These are phyloP conservation scores for Penicillium thymicola DNA, from an alignment of 2,329 filamentous ascomycete genomes.

Conservation along the genomic window DNA sequence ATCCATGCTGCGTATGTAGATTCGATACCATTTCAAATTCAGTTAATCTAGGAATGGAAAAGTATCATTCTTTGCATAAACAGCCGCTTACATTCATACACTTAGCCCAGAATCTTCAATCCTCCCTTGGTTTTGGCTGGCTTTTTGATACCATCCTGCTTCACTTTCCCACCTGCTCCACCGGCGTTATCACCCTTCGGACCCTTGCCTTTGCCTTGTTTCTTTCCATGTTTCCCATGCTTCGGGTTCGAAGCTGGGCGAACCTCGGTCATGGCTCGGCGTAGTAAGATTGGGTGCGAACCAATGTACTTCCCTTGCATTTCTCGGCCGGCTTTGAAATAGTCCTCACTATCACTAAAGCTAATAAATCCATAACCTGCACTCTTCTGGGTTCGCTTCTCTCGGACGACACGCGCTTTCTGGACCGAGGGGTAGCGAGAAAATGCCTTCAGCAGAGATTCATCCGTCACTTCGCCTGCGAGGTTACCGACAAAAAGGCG, in stretches of 20 bases:
- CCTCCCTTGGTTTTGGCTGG: slow-evolving; percentile 46
- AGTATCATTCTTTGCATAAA: neutral
- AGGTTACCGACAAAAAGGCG: slow-evolving; percentile 96
- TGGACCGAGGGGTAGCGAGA: slow-evolving; percentile 81
- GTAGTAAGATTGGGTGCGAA: slow-evolving; percentile 84
- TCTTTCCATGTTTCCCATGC: slow-evolving; percentile 64
- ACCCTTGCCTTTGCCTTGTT: slow-evolving; percentile 34
- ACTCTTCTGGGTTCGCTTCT: slow-evolving; percentile 94
- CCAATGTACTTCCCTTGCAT: slow-evolving; percentile 99
- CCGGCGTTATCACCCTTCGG: slow-evolving; percentile 22
- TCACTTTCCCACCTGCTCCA: slow-evolving; percentile 36
- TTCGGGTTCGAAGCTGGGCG: slow-evolving; percentile 68
- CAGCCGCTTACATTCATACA: neutral
- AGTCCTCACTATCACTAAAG: slow-evolving; percentile 92
- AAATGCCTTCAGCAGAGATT: slow-evolving; percentile 92
- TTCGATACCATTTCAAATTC: neutral
- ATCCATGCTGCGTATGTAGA: too few relatives aligned
- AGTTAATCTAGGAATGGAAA: too few relatives aligned
- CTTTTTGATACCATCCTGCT: slow-evolving; percentile 46
- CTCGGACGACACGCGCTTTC: slow-evolving; percentile 88
- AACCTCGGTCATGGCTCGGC: slow-evolving; percentile 88
- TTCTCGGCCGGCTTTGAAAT: slow-evolving; percentile 92
- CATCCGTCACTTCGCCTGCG: slow-evolving; percentile 94
- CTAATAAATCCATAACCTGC: slow-evolving; percentile 96
- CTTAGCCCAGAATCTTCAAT: slow-evolving; percentile 44